Evolutionary conservation across 192 early-diverging fungal genomes (phyloP), one percentile per base, ranked within the genome.

Genomic region (Backusella psychrophila): DNA sequence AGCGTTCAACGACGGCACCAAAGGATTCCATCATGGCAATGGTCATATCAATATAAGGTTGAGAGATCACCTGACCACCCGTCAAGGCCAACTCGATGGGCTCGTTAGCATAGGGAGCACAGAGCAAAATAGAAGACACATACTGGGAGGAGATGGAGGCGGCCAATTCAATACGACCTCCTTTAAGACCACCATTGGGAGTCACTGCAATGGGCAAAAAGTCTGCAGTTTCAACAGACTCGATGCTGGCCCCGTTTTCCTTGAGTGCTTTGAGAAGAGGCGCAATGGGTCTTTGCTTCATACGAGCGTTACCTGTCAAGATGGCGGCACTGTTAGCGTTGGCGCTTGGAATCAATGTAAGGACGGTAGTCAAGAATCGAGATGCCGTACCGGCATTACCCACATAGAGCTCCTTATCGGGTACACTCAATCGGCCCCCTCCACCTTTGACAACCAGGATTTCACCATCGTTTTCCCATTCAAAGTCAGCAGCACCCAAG

Each of bases 21-120:
- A 99, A 99, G 29, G 93, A 91, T 67, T 87, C 88, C 97, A 99
- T 99, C 97, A 99, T 99, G 42, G 94, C 91, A 67, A 97, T 92
- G 3, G 98, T 99, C 98, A 99, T 98, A 83, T 99, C 97, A 76
- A 99, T 99, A 84, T 99, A 99, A 6, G 94, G 96, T 81, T 97
- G 95, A 46, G 95, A 97, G 66, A 99, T 95, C 35, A 99, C 97
- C 71, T 96, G 90, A 49, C 95, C 97, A 67, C 96, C 97, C 15
- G 91, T 91, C n/a, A 99, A 85, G 69, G 90, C 93, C 56, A 99
- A 84, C 15, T 89, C 90, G 9, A 98, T 94, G 0, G 92, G 86
- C 42, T 89, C 80, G 76, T 83, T 78, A 19, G 97, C 96, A 79
- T 98, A 98, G 6, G 98, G 98, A 0, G 97, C 98, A 56, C 96